Percentiles rank a stretch among this genome's conserved stretches.
Evolutionary conservation across 176 grass and related monocot species (phyloP).

Genomic region (Cenchrus purpureus): DNA sequence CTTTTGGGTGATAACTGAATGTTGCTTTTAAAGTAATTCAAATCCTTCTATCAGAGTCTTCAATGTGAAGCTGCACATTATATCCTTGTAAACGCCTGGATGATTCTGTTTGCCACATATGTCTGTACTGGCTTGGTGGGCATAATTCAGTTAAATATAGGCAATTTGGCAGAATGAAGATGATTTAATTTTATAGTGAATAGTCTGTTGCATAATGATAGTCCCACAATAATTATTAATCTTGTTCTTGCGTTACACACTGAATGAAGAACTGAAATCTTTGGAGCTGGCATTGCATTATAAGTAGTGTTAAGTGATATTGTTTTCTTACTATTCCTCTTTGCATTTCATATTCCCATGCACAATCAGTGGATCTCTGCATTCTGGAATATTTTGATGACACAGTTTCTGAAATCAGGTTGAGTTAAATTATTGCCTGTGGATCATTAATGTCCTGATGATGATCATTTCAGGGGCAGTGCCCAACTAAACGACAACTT

Average conservation of each 20-base stretch:
- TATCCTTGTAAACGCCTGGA: background rate
- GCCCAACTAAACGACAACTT: constrained; percentile 33
- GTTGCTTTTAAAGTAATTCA: no score
- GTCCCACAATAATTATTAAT: background rate
- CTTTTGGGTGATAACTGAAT: no score
- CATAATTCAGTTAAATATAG: constrained; percentile 19
- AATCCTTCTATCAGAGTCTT: background rate
- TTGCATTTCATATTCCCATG: background rate
- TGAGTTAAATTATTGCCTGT: constrained; percentile 17
- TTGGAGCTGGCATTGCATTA: constrained; percentile 26
- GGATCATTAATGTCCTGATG: constrained; percentile 5
- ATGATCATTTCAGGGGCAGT: constrained; percentile 18
- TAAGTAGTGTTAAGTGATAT: background rate
- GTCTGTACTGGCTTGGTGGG: background rate
- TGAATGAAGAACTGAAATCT: background rate
- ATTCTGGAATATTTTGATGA: background rate
- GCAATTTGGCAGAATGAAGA: background rate
- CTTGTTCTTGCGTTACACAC: background rate
- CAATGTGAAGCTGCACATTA: background rate
- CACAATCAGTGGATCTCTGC: constrained; percentile 15
- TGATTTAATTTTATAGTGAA: background rate
- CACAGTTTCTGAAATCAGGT: background rate
- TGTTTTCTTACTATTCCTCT: background rate
- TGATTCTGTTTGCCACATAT: background rate
- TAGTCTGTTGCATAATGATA: background rate